These are phyloP conservation scores for Emericellopsis cladophorae DNA, from an alignment of 2,329 filamentous ascomycete species.

Conservation along the genomic window DNA sequence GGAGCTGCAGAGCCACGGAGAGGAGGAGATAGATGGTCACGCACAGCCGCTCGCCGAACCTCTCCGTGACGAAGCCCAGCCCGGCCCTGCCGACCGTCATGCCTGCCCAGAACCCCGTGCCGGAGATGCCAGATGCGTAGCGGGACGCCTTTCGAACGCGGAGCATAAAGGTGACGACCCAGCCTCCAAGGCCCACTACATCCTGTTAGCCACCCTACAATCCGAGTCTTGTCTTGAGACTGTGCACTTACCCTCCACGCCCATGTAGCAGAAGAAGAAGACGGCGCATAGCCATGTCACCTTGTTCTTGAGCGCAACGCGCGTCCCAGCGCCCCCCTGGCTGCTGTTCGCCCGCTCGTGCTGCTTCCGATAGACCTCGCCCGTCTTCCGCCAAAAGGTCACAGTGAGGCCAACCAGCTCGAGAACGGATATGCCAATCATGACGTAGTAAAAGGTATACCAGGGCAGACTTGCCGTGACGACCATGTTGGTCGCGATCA, in stretches of 20 bases:
- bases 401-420: conserved; percentile 37
- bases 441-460: conserved; percentile 60
- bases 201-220: not conserved
- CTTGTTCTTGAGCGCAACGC: conserved; percentile 26
- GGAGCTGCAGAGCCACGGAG: conserved; percentile 47
- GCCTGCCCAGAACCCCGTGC: conserved; percentile 70
- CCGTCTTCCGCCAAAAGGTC: conserved; percentile 49
- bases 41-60: conserved; percentile 50
- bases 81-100: conserved; percentile 55
- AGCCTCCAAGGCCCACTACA: conserved; percentile 54
- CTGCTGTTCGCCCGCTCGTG: conserved; percentile 12
- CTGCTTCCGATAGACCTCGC: conserved; percentile 34
- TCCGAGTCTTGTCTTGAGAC: not conserved
- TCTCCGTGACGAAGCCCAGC: conserved; percentile 58
- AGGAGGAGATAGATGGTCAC: conserved; percentile 47
- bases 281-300: conserved; percentile 55
- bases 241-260: conserved; percentile 40
- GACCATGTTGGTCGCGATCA: conserved; percentile 56
- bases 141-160: conserved; percentile 49
- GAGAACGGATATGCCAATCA: conserved; percentile 40
- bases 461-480: conserved; percentile 44
- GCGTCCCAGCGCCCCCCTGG: conserved; percentile 16
- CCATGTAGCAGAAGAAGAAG: conserved; percentile 64
- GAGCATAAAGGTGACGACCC: conserved; percentile 74
- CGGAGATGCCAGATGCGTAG: conserved; percentile 59